phyloP scores from a whole-genome alignment of 345 rosid genomes.

The Melaleuca quinquenervia region DNA sequence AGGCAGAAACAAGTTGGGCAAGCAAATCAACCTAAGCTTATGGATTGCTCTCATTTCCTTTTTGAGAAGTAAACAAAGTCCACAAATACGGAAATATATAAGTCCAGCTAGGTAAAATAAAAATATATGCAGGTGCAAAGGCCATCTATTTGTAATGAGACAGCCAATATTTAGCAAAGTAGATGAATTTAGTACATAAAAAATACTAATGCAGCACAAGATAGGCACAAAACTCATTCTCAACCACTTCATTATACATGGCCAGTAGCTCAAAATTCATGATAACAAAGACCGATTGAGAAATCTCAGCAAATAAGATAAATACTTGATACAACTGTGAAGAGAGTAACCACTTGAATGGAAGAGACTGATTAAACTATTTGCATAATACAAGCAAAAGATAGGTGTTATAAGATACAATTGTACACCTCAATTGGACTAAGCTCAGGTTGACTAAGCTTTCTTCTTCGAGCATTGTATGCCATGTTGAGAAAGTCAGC shows the following conservation, averaged over 20 bases:
- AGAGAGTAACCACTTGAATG: background rate
- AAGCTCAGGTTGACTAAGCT: slow-evolving; percentile 74
- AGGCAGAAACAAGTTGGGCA: background rate
- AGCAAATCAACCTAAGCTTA: background rate
- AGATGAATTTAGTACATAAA: background rate
- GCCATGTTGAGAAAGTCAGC: slow-evolving; percentile 92
- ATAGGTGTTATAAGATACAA: background rate
- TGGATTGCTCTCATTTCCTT: background rate
- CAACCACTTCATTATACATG: background rate
- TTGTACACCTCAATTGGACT: slow-evolving; percentile 68
- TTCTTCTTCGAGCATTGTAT: slow-evolving; percentile 74
- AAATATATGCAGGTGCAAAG: background rate
- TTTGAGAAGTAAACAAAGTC: background rate
- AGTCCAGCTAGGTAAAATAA: background rate
- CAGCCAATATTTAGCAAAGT: background rate
- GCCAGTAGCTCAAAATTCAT: background rate
- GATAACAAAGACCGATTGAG: background rate
- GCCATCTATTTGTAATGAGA: background rate
- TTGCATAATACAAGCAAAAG: background rate
- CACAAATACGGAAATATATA: background rate
- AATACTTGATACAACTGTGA: background rate
- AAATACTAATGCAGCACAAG: background rate
- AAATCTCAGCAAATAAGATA: background rate
- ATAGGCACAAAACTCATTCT: background rate
- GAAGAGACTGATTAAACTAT: background rate